These are phyloP conservation scores for Pluteus cervinus DNA, from an alignment of 768 basidiomycete genomes.

Conservation along the genomic window DNA sequence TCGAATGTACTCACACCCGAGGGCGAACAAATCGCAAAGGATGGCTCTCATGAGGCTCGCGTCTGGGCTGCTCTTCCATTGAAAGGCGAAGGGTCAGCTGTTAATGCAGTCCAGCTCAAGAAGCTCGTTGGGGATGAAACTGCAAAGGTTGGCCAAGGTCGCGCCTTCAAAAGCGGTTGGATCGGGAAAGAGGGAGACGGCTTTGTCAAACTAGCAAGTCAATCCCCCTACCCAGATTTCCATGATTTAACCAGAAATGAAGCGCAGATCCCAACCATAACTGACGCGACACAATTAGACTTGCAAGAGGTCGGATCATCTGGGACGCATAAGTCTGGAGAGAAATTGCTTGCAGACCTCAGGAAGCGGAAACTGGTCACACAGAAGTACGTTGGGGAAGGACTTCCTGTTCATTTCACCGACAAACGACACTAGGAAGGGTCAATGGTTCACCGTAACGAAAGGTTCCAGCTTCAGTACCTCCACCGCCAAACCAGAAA, in stretches of 20 bases:
- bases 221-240: not conserved
- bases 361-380: conserved; percentile 85
- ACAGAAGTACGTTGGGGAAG: conserved; percentile 58
- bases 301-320: conserved; percentile 67
- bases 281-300: conserved; percentile 72
- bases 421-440: conserved; percentile 57
- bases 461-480: conserved; percentile 88
- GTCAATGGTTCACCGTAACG: conserved; percentile 86
- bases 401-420: not conserved
- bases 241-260: not conserved
- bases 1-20: conserved; percentile 76
- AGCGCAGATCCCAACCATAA: conserved; percentile 52
- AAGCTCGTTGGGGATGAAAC: conserved; percentile 77
- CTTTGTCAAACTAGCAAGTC: conserved; percentile 77
- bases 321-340: conserved; percentile 67
- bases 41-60: conserved; percentile 93
- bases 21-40: conserved; percentile 67
- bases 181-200: conserved; percentile 86
- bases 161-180: conserved; percentile 98
- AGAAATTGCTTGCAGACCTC: conserved; percentile 80
- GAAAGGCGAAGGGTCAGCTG: conserved; percentile 62
- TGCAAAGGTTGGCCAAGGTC: conserved; percentile 89
- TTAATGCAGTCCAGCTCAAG: conserved; percentile 66
- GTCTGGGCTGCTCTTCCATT: conserved; percentile 82
- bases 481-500: conserved; percentile 88